These are phyloP conservation scores for Aspergillus sp. DNA, from an alignment of 2,329 filamentous ascomycete species.

Conservation along the genomic window DNA sequence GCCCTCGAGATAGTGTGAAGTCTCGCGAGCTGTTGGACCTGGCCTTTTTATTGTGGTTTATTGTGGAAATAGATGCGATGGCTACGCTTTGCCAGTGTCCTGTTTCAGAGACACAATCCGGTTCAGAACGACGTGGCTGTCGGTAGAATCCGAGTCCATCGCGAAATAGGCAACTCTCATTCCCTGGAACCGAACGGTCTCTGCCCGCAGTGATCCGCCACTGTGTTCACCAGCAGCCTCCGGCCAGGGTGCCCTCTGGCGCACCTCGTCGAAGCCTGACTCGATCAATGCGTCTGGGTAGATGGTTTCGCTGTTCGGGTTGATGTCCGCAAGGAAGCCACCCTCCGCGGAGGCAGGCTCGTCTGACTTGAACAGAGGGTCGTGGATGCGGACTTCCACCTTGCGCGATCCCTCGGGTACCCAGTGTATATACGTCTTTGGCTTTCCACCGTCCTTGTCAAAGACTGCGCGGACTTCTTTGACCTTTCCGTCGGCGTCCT, in stretches of 20 bases:
- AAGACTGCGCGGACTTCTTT: slow-evolving; percentile 69
- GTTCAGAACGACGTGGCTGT: slow-evolving; percentile 82
- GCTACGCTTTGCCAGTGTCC: slow-evolving; percentile 16
- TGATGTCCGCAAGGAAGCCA: slow-evolving; percentile 81
- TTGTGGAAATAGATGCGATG: background rate
- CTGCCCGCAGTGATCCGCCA: slow-evolving; percentile 52
- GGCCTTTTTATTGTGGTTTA: too few species aligned
- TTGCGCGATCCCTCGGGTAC: slow-evolving; percentile 64
- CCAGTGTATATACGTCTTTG: slow-evolving; percentile 88
- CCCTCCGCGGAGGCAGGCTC: slow-evolving; percentile 75
- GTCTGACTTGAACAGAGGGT: slow-evolving; percentile 81
- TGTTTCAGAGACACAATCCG: slow-evolving; percentile 91
- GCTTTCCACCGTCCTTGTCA: slow-evolving; percentile 62
- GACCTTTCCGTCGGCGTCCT: slow-evolving; percentile 65
- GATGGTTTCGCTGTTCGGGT: slow-evolving; percentile 79
- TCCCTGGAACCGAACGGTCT: slow-evolving; percentile 85
- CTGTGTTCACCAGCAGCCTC: slow-evolving; percentile 63
- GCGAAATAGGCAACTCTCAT: slow-evolving; percentile 69
- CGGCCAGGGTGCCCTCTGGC: slow-evolving; percentile 74
- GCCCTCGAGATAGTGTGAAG: background rate
- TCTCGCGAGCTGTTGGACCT: background rate
- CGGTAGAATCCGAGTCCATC: slow-evolving; percentile 74
- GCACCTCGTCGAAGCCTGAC: slow-evolving; percentile 76
- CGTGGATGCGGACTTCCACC: slow-evolving; percentile 76
- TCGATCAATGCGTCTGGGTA: slow-evolving; percentile 78